Conservation (phyloP, 2,329 filamentous ascomycete species). For the Simplicillium aogashimaense region DNA sequence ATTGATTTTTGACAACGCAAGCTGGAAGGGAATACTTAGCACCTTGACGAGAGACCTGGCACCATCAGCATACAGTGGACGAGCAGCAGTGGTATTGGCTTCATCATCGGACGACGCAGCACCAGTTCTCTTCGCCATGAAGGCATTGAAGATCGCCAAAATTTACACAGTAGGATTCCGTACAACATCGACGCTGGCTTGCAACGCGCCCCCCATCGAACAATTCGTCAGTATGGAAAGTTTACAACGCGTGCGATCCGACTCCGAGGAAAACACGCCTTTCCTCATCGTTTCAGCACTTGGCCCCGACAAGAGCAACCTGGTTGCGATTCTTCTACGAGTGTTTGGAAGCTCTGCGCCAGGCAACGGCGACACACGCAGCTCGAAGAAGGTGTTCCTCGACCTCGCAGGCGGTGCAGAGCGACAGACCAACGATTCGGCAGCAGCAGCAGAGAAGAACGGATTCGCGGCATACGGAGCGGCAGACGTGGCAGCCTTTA, state of each 20-base stretch:
- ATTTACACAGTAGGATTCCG: constrained; percentile 81
- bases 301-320: constrained; percentile 65
- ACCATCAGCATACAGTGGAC: constrained; percentile 68
- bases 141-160: constrained; percentile 64
- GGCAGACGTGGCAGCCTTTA: constrained; percentile 74
- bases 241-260: constrained; percentile 40
- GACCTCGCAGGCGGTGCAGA: constrained; percentile 56
- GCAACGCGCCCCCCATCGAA: constrained; percentile 58
- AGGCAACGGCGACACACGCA: constrained; percentile 16
- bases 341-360: constrained; percentile 46
- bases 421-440: constrained; percentile 53
- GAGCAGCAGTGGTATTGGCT: constrained; percentile 67
- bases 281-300: constrained; percentile 77
- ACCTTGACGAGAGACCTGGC: constrained; percentile 75
- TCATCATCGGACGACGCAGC: constrained; percentile 66
- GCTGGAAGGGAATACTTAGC: constrained; percentile 77
- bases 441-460: constrained; percentile 58
- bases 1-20: constrained; percentile 71
- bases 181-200: constrained; percentile 49
- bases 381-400: constrained; percentile 61
- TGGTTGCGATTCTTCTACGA: constrained; percentile 69
- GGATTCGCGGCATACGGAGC: constrained; percentile 75
- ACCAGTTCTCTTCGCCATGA: constrained; percentile 68
- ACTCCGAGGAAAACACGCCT: constrained; percentile 46
- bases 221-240: constrained; percentile 69